Evolutionary conservation across 345 rosid genomes (phyloP), one percentile per base, ranked within the genome.

Genomic region (Pseudoturritis turrita): DNA sequence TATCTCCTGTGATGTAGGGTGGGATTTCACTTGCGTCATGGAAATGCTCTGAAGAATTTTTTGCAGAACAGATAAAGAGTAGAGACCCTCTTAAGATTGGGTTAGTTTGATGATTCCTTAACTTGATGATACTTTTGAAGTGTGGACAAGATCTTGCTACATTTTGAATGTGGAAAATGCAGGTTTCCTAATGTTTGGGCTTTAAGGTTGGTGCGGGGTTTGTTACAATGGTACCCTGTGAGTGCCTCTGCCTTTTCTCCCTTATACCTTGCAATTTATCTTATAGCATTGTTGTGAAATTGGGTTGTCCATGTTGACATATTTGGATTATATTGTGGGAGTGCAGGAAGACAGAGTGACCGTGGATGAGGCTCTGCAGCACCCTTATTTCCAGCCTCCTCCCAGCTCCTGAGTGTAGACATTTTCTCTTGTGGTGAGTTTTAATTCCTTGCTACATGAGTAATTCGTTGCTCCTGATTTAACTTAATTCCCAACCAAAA

Each of bases 1-100:
- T 52, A 36, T 52, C 56, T 65, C 10, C 19, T 75, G 18, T 41
- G 68, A 65, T 76, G 54, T 57, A 90, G 96, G 88, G 78, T 78
- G 85, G 87, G 78, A 78, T 77, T 58, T 87, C 94, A 44, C 96
- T 90, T 28, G 97, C 97, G 72, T 83, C 96, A 17, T 94, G 98
- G 98, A 90, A 88, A 83, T 94, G 97, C 85, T 89, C 96, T 2
- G 98, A 94, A 78, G 97, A 90, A 45, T 90, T 84, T 65, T 86
- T 94, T 36, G 79, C 89, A 22, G 78, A 67, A 56, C 91, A 89
- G 81, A 86, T 90, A 83, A 90, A 80, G 89, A 82, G 87, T 61
- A 83, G 98, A 79, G 98, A 94, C 84, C 95, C 92, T 69, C 86
- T 94, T 65, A 85, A 87, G 73, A 66, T 87, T 10, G 98, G 97